These are phyloP conservation scores for Suillus variegatus DNA, from an alignment of 768 basidiomycete genomes.

Conservation along the genomic window DNA sequence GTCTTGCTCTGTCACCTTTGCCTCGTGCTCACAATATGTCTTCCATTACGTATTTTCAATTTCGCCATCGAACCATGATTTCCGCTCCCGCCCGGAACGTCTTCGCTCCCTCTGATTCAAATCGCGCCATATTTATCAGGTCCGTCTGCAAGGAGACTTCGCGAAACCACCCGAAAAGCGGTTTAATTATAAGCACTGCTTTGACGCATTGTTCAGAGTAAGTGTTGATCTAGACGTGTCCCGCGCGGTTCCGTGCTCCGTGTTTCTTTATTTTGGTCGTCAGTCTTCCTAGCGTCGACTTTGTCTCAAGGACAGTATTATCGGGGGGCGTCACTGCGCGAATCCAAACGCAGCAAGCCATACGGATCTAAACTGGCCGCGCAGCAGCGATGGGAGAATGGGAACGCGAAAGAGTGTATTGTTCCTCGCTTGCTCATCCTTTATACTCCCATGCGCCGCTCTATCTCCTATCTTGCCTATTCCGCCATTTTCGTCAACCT, in stretches of 20 bases:
- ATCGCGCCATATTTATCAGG: slow-evolving; percentile 30
- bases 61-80: slow-evolving; percentile 4
- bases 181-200: slow-evolving; percentile 87
- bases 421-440: background rate
- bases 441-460: background rate
- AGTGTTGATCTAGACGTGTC: slow-evolving; percentile 29
- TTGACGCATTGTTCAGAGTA: slow-evolving; percentile 85
- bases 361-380: background rate
- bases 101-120: background rate
- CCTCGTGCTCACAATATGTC: slow-evolving; percentile 4
- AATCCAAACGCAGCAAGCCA: background rate
- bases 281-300: background rate
- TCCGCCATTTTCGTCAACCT: background rate
- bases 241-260: background rate
- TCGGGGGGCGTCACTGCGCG: background rate
- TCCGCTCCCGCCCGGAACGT: slow-evolving; percentile 1
- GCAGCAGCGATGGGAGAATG: background rate
- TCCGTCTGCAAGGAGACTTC: slow-evolving; percentile 88
- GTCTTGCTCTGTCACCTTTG: background rate
- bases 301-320: background rate
- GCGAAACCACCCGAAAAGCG: slow-evolving; percentile 87
- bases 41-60: slow-evolving; percentile 7
- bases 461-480: background rate
- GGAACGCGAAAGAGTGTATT: background rate
- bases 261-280: background rate